Evolutionary conservation across 2,329 filamentous ascomycete species (phyloP), one percentile per base, ranked within the genome.

Genomic region (Rhinocladiella mackenziei): DNA sequence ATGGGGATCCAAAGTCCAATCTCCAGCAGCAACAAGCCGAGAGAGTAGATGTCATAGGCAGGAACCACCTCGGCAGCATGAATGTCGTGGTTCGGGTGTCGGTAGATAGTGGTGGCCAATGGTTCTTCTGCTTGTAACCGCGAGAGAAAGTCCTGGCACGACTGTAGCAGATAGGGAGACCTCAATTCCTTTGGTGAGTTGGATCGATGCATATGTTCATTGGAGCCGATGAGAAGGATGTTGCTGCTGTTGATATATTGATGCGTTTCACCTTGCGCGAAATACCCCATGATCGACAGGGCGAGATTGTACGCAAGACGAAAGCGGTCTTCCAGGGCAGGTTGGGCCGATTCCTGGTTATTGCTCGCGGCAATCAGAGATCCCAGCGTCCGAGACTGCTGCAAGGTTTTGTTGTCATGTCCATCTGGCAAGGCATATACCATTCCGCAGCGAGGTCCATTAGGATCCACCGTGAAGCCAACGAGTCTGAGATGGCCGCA

Each of bases 231-330:
- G 22, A 83, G 75, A 11, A 83, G 64, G 19, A 83, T 70, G 56
- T 81, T 83, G 60, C 72, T 78, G 63, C 78, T 81, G 61, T 80
- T 82, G 56, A 83, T 74, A 53, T 81, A 78, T 37, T 78, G 75
- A 62, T 83, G 80, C 5, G 75, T 69, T 13, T 77, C 63, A 29
- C 75, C 72, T 47, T 76, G 72, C 28, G 70, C 72, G 60, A 81
- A 72, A 22, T 83, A 61, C 43, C 76, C 74, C 48, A 76, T 68
- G 17, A 80, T 68, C 2, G 76, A 75, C 49, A 77, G 68, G 15
- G 74, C 68, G 14, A 83, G 65, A 34, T 78, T 77, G 48, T 80
- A 73, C 3, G 78, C 79, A 23, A 83, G 65, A 23, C 75, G 72
- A 51, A 82, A 81, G 22, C 80, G 72, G 55, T 77, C 75, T 60